phyloP scores from a whole-genome alignment of 176 grass and related monocot species.

The Carex cristatella region DNA sequence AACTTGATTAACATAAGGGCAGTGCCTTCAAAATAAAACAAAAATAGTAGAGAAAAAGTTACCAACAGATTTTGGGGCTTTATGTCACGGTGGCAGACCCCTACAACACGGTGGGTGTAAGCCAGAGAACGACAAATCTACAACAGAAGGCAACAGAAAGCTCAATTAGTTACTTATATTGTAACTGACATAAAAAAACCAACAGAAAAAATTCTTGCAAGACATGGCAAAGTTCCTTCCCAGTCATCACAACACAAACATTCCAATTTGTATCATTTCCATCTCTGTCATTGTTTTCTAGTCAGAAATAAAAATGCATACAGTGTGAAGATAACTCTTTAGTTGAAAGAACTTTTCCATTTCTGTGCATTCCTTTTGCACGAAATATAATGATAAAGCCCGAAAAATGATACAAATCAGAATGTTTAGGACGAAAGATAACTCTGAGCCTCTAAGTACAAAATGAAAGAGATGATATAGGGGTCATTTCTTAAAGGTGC shows the following conservation, averaged over 20 bases:
- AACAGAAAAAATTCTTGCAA: neutral
- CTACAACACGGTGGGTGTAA: slow-evolving; percentile 79
- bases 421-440: neutral
- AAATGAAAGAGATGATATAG: neutral
- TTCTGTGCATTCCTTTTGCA: neutral
- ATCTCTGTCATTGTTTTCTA: neutral
- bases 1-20: neutral
- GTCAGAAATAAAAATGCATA: neutral
- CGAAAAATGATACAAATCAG: neutral
- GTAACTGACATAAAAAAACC: neutral
- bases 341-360: neutral
- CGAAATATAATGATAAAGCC: neutral
- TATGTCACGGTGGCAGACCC: slow-evolving; percentile 91
- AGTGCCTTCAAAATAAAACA: neutral
- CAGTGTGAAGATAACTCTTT: neutral
- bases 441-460: neutral
- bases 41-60: slow-evolving; percentile 24
- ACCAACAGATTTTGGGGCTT: slow-evolving; percentile 96
- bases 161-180: neutral
- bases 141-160: neutral
- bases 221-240: neutral
- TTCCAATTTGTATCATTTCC: neutral
- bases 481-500: neutral
- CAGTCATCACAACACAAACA: neutral
- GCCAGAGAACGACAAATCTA: slow-evolving; percentile 91